These are phyloP conservation scores for Fusarium compactum DNA, from an alignment of 2,329 filamentous ascomycete genomes.

Conservation along the genomic window DNA sequence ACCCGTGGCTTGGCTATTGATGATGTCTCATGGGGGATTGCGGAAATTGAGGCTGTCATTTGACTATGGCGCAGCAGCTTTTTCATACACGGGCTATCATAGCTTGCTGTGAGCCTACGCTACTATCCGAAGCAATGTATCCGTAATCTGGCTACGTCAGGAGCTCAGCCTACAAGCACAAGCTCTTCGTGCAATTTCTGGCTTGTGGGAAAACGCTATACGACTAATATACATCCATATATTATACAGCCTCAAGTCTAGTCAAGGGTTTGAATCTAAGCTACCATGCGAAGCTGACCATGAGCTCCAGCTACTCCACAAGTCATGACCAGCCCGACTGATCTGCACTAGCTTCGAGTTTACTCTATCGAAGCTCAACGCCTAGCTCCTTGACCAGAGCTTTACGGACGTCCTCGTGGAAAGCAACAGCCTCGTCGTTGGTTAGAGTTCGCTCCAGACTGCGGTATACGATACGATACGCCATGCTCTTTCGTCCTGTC, in stretches of 20 bases:
- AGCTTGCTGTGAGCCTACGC: conserved; percentile 12
- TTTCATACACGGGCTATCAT: not conserved
- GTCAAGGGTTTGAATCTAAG: conserved; percentile 14
- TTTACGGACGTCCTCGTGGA: conserved; percentile 76
- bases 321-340: conserved; percentile 32
- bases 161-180: not conserved
- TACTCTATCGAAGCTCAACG: conserved; percentile 69
- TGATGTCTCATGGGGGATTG: not conserved
- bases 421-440: conserved; percentile 79
- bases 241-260: conserved; percentile 24
- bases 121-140: not conserved
- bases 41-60: not conserved
- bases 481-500: conserved; percentile 84
- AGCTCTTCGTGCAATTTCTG: conserved; percentile 8
- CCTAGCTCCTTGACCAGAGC: conserved; percentile 77
- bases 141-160: conserved; percentile 11
- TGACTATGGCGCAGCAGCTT: conserved; percentile 33
- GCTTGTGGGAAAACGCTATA: conserved; percentile 11
- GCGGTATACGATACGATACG: conserved; percentile 93
- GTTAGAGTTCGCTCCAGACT: conserved; percentile 92
- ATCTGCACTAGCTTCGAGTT: conserved; percentile 11
- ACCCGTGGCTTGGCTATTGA: conserved; percentile 23
- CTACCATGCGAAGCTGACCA: conserved; percentile 35
- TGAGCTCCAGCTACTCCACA: conserved; percentile 41
- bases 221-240: conserved; percentile 33